Percentiles rank a stretch among this genome's conserved stretches.
Conservation (phyloP, 2,329 filamentous ascomycete species). For the Aspergillus ochraceoroseus region DNA sequence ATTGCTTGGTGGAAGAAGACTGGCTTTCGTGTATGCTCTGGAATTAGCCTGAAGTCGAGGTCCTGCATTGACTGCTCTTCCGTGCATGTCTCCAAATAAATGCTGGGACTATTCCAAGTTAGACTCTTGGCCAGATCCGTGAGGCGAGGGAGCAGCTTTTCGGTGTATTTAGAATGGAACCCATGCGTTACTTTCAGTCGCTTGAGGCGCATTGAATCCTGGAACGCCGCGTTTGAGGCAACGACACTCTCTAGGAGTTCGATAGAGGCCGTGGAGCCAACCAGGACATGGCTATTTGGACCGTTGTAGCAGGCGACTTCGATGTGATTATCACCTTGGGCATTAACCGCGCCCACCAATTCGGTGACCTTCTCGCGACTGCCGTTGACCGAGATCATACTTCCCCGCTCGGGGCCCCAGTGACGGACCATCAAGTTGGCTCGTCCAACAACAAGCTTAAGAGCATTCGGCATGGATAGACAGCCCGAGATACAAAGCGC, state of each 20-base stretch:
- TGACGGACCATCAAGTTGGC: too few relatives aligned
- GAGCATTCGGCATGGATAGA: conserved; percentile 21
- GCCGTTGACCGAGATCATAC: conserved; percentile 35
- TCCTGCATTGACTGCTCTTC: conserved; percentile 6
- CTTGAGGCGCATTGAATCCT: not conserved
- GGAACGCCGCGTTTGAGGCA: too few relatives aligned
- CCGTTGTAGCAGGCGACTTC: conserved; percentile 14
- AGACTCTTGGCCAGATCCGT: conserved; percentile 22
- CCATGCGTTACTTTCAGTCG: conserved; percentile 44
- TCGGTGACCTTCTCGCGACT: conserved; percentile 15
- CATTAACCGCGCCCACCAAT: not conserved
- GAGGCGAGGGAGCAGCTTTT: conserved; percentile 30
- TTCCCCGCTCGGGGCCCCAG: conserved; percentile 34
- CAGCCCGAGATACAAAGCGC: conserved; percentile 33
- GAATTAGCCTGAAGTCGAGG: conserved; percentile 16
- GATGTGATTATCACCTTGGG: not conserved
- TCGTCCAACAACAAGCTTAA: not conserved
- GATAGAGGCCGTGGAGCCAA: not conserved
- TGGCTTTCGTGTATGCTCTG: conserved; percentile 40
- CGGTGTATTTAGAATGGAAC: conserved; percentile 45
- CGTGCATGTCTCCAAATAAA: conserved; percentile 23
- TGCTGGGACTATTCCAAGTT: conserved; percentile 27
- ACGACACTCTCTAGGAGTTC: not conserved
- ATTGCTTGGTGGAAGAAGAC: conserved; percentile 45
- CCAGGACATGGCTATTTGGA: not conserved